These are phyloP conservation scores for Teratosphaeria gauchensis DNA, from an alignment of 2,329 filamentous ascomycete genomes.

Conservation along the genomic window DNA sequence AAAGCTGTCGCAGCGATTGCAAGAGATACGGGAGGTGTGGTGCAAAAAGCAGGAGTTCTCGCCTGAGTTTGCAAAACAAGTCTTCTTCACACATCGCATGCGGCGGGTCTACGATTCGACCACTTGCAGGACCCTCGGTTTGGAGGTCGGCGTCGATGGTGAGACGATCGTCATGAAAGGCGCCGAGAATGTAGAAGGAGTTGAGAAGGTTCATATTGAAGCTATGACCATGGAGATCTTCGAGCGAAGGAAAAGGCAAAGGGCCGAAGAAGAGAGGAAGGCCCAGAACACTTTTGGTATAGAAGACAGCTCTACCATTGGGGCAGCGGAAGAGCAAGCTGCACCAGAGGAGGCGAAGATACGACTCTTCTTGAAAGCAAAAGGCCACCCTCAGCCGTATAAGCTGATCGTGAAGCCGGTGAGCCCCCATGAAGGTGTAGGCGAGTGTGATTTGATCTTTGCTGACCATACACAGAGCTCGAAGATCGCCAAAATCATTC, in stretches of 20 bases:
- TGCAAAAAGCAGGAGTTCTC: constrained; percentile 50
- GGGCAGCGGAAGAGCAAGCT: constrained; percentile 23
- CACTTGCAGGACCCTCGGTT: constrained; percentile 58
- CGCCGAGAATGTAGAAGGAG: constrained; percentile 39
- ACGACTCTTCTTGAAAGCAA: constrained; percentile 43
- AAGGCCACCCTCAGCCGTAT: constrained; percentile 39
- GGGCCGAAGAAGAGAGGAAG: constrained; percentile 23
- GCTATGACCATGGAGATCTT: constrained; percentile 63
- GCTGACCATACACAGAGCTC: constrained; percentile 38
- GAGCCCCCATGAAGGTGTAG: constrained; percentile 15
- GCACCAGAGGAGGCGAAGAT: constrained; percentile 27
- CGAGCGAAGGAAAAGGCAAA: constrained; percentile 40
- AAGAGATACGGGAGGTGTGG: constrained; percentile 61
- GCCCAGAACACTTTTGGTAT: background rate
- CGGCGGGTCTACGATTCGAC: constrained; percentile 66
- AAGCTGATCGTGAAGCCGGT: constrained; percentile 41
- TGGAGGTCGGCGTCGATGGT: constrained; percentile 39
- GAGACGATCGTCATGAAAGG: constrained; percentile 31
- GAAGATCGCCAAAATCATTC: constrained; percentile 52
- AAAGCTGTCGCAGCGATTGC: constrained; percentile 57
- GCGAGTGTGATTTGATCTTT: background rate
- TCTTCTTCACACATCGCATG: constrained; percentile 74
- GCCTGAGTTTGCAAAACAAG: constrained; percentile 38
- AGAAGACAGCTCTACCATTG: background rate
- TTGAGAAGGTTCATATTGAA: constrained; percentile 59